Evolutionary conservation across 352 stramenopile genomes (phyloP).

Genomic region (Hyaloperonospora arabidopsidis): DNA sequence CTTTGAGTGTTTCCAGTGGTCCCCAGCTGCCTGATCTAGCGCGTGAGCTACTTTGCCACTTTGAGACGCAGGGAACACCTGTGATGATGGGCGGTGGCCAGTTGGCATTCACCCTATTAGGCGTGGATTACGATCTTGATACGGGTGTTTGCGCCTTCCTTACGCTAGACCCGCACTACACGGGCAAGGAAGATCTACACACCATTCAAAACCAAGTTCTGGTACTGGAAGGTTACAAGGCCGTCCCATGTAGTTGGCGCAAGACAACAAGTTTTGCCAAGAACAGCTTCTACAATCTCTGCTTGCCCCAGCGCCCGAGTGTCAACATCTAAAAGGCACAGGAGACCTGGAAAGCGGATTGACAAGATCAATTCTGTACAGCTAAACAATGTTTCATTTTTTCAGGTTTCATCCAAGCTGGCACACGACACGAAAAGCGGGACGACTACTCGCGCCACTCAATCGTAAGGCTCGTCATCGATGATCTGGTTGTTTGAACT

Average conservation of each 20-base stretch:
- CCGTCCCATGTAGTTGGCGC: constrained; percentile 56
- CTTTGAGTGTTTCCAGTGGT: constrained; percentile 52
- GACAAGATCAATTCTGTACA: constrained; percentile 19
- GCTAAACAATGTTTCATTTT: constrained; percentile 35
- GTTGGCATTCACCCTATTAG: constrained; percentile 76
- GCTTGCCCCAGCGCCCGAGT: constrained; percentile 53
- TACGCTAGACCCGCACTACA: constrained; percentile 81
- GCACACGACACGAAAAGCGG: constrained; percentile 8
- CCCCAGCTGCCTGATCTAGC: constrained; percentile 49
- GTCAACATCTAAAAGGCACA: constrained; percentile 16
- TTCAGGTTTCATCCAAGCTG: constrained; percentile 24
- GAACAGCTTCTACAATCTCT: constrained; percentile 73
- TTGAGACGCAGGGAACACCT: constrained; percentile 65
- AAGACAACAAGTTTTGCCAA: constrained; percentile 49
- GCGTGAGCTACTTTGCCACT: constrained; percentile 65
- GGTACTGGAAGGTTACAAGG: constrained; percentile 69
- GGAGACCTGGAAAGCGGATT: constrained; percentile 1
- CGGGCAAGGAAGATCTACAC: constrained; percentile 50
- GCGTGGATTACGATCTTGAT: constrained; percentile 59
- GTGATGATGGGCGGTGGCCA: constrained; percentile 83
- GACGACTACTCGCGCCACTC: constrained; percentile 9
- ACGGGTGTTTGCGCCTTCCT: constrained; percentile 64
- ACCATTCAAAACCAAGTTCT: constrained; percentile 59
- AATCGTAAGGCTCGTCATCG: constrained; percentile 14
- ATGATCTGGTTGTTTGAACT: constrained; percentile 14